Evolutionary conservation across 164 flowering plant genomes (phyloP), one percentile per base, ranked within the genome.

Genomic region (Magnolia kwangsiensis): DNA sequence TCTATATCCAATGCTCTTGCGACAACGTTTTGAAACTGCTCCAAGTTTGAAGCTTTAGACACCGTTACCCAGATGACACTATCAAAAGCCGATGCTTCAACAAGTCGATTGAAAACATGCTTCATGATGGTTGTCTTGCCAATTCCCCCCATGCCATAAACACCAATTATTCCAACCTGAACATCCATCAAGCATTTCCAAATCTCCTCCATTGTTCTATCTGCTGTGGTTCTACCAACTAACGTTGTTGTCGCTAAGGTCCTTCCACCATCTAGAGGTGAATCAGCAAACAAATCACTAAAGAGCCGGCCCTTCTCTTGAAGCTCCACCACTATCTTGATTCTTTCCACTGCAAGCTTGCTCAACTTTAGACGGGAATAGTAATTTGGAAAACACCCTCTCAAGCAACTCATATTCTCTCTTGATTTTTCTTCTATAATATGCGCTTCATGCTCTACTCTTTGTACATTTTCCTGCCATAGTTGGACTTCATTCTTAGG

Each of bases 51-150:
- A 67, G 23, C 70, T 27, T 67, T 24, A 9, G 70, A 29, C 45
- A 67, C 70, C 0, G 70, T 67, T 5, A 67, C 50, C 70, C 70
- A 67, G 1, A 67, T 24, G 13, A 67, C 49, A 13, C 9, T 13
- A 6, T 67, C 70, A 24, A 67, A 67, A 14, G 9, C 10, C 70
- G 23, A 13, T 49, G 49, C n/a, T 23, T 29, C 70, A 29, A 23
- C 27, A 2, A 67, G 70, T 7, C 13, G 70, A 11, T 67, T 67
- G 70, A 13, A 7, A 6, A 67, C 29, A 8, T 24, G 14, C 24
- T 67, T 67, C 70, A 67, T 16, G 13, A 67, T 24, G 7, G 70
- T 24, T 24, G 70, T 67, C 45, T 67, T 67, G 3, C 70, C 70
- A 14, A 67, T 49, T 29, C 70, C 37, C 24, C 49, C 70, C 49